Evolutionary conservation across 257 asterid species (phyloP), one percentile per base, ranked within the genome.

Genomic region (Nemophila menziesii): DNA sequence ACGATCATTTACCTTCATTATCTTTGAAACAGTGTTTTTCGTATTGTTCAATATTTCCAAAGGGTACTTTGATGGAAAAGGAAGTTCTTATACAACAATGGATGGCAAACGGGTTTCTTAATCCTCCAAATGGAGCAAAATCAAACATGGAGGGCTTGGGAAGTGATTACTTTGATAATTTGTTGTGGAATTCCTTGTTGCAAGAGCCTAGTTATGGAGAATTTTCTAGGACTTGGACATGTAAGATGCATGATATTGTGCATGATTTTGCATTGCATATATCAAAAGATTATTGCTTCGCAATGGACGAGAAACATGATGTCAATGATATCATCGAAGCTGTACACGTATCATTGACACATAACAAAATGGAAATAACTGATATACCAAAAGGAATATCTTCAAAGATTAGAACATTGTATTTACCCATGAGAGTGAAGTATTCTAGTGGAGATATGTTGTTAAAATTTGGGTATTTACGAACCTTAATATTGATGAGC

Each of bases 221-320:
- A 24, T 22, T 9, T 20, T 24, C 9, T 5, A 50, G 19, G 10
- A 11, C 20, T 3, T 7, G 7, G 33, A 4, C 16, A 0, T 38
- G 39, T 19, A 34, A 44, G 21, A 59, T 59, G 54, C 54, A n/a
- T n/a, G n/a, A 57, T 58, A 48, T 62, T 11, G 69, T 67, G 39
- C 74, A 67, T 20, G 57, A 62, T 36, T 6, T 62, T 39, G 65
- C 63, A 4, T 46, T 38, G 6, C 27, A 46, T 1, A 22, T 43
- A 29, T n/a, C 38, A 11, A 33, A 40, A 20, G 4, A 15, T 22
- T 11, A 38, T 16, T 21, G 14, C 33, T 22, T 18, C 33, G 34
- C 16, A 46, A 41, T 48, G 67, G 51, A 54, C 13, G 1, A 45
- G 4, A n/a, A 12, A 22, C 42, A 21, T 29, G 39, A 22, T 2